Conservation (phyloP, 495 filamentous ascomycete genomes). For the Penicillium pancosmium region DNA sequence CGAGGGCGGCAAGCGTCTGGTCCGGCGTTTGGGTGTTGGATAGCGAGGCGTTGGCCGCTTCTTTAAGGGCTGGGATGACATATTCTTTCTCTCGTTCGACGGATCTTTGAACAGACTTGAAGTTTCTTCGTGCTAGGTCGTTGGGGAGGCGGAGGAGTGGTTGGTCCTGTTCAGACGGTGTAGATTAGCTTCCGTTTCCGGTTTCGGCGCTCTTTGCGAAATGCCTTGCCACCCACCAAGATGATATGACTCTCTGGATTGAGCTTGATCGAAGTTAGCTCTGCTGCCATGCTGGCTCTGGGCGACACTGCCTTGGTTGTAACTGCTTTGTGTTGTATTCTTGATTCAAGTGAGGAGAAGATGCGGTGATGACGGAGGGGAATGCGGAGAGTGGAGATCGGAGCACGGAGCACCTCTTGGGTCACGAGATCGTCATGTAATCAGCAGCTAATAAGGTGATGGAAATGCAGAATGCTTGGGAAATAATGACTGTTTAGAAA, state of each 20-base stretch:
- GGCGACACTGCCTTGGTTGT: background rate
- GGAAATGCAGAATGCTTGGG: no score
- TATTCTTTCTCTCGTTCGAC: slow-evolving; percentile 77
- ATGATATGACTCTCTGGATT: slow-evolving; percentile 74
- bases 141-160: slow-evolving; percentile 88
- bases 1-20: slow-evolving; percentile 74
- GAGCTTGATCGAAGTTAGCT: slow-evolving; percentile 65
- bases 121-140: slow-evolving; percentile 89
- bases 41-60: slow-evolving; percentile 67
- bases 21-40: slow-evolving; percentile 60
- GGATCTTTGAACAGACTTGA: slow-evolving; percentile 80
- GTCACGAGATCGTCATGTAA: slow-evolving; percentile 12
- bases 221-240: slow-evolving; percentile 51
- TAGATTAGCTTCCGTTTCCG: slow-evolving; percentile 19
- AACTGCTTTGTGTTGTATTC: background rate
- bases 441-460: background rate
- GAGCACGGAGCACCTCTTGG: background rate
- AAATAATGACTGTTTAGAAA: no score
- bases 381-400: slow-evolving; percentile 26
- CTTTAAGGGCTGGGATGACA: slow-evolving; percentile 69
- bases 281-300: slow-evolving; percentile 45
- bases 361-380: slow-evolving; percentile 22
- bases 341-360: slow-evolving; percentile 9
- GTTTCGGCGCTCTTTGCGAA: slow-evolving; percentile 10
- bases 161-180: slow-evolving; percentile 72